A percentile compares a stretch with the other conserved stretches of the same genome.
phyloP scores from a whole-genome alignment of 805 yeast genomes.

The Candida incommunis region DNA sequence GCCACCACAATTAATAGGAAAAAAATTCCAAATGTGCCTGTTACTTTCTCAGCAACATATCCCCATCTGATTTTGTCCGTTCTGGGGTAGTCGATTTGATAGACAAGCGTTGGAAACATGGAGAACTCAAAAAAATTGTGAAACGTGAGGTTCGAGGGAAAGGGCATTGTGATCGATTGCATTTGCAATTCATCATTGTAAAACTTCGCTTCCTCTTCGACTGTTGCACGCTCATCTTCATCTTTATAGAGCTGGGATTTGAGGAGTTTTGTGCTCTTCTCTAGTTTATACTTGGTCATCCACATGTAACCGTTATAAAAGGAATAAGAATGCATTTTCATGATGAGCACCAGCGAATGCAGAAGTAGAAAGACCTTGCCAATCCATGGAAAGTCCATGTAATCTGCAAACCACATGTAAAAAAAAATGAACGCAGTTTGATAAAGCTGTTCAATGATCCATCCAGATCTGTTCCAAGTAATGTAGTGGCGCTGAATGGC shows the following conservation, averaged over 20 bases:
- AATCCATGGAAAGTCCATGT: slow-evolving; percentile 66
- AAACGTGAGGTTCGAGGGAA: slow-evolving; percentile 62
- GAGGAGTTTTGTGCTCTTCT: slow-evolving; percentile 2
- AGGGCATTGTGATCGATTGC: slow-evolving; percentile 34
- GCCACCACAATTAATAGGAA: slow-evolving; percentile 70
- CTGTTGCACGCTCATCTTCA: slow-evolving; percentile 20
- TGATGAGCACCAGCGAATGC: slow-evolving; percentile 73
- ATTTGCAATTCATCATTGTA: slow-evolving; percentile 57
- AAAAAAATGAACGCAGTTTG: slow-evolving; percentile 41
- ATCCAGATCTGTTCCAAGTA: slow-evolving; percentile 53
- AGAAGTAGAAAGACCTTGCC: slow-evolving; percentile 73
- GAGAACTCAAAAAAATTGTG: slow-evolving; percentile 60
- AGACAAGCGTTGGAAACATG: slow-evolving; percentile 72
- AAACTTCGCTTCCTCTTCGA: slow-evolving; percentile 42
- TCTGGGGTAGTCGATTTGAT: slow-evolving; percentile 68
- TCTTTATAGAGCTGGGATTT: slow-evolving; percentile 10
- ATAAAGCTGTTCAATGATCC: slow-evolving; percentile 41
- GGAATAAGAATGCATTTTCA: slow-evolving; percentile 93
- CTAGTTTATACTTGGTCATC: slow-evolving; percentile 12
- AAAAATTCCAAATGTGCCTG: slow-evolving; percentile 80
- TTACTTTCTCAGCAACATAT: slow-evolving; percentile 52
- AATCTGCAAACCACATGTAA: slow-evolving; percentile 44
- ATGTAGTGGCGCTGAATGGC: slow-evolving; percentile 32
- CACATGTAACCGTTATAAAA: slow-evolving; percentile 82
- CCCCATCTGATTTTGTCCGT: slow-evolving; percentile 52